Percentiles rank a stretch among this genome's conserved stretches.
These are phyloP conservation scores for Acer campestre DNA, from an alignment of 345 rosid species.

Conservation along the genomic window DNA sequence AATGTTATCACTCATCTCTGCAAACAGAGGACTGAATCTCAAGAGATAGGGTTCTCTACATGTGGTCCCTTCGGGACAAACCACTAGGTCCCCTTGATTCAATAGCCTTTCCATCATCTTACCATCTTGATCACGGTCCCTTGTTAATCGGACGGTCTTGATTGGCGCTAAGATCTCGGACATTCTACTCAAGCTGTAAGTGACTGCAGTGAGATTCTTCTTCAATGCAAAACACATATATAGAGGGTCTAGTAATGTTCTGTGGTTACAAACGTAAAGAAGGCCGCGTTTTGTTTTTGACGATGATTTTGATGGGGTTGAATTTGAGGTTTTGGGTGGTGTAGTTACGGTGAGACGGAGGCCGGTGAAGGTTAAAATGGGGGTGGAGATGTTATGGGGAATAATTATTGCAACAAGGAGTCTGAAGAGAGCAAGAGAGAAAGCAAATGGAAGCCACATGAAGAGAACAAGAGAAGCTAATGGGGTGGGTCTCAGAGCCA, in stretches of 20 bases:
- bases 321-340: slow-evolving; percentile 12
- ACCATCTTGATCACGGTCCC: slow-evolving; percentile 56
- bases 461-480: slow-evolving; percentile 50
- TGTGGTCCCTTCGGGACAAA: slow-evolving; percentile 91
- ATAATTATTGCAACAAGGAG: slow-evolving; percentile 33
- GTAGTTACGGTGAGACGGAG: slow-evolving; percentile 26
- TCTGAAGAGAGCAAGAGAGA: slow-evolving; percentile 40
- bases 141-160: slow-evolving; percentile 56
- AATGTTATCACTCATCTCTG: slow-evolving; percentile 58
- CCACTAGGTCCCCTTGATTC: slow-evolving; percentile 59
- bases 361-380: slow-evolving; percentile 45
- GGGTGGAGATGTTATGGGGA: slow-evolving; percentile 49
- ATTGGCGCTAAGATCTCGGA: slow-evolving; percentile 73
- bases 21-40: slow-evolving; percentile 75
- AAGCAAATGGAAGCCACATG: slow-evolving; percentile 73
- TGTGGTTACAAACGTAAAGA: slow-evolving; percentile 77
- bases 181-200: slow-evolving; percentile 68
- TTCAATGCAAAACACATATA: slow-evolving; percentile 44
- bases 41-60: slow-evolving; percentile 77
- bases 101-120: slow-evolving; percentile 48
- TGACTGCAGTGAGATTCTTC: slow-evolving; percentile 65
- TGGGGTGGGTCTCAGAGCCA: slow-evolving; percentile 65
- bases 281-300: slow-evolving; percentile 18
- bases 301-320: slow-evolving; percentile 5
- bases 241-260: slow-evolving; percentile 77